Evolutionary conservation across 1,284 basidiomycete species (phyloP).

Genomic region (Thelephora terrestris): DNA sequence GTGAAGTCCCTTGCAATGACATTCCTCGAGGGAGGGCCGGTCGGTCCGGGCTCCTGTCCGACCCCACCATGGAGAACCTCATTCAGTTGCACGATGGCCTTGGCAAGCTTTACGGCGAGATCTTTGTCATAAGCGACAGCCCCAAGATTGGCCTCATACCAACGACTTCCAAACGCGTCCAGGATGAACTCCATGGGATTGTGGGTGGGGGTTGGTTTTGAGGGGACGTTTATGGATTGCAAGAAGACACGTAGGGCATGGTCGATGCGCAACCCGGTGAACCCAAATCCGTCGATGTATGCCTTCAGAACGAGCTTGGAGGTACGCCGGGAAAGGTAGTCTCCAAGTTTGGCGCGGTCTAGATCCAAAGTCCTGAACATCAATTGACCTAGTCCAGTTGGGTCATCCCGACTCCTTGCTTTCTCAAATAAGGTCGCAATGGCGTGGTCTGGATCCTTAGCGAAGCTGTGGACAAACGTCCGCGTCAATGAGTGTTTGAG

Average conservation of each 20-base stretch:
- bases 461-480: conserved; percentile 67
- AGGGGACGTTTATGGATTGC: conserved; percentile 67
- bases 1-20: conserved; percentile 71
- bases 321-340: conserved; percentile 65
- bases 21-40: conserved; percentile 50
- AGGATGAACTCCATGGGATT: conserved; percentile 55
- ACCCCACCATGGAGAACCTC: conserved; percentile 65
- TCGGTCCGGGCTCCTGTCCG: conserved; percentile 49
- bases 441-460: conserved; percentile 62
- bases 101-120: conserved; percentile 67
- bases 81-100: conserved; percentile 82
- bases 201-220: conserved; percentile 33
- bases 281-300: conserved; percentile 83
- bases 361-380: conserved; percentile 82
- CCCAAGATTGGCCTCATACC: conserved; percentile 82
- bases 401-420: conserved; percentile 47
- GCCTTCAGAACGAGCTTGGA: conserved; percentile 70
- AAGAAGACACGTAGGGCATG: conserved; percentile 84
- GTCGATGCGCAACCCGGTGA: conserved; percentile 77
- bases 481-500: conserved; percentile 50
- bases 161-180: conserved; percentile 81
- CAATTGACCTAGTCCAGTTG: conserved; percentile 63
- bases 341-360: conserved; percentile 75
- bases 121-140: conserved; percentile 73
- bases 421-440: conserved; percentile 55